Percentiles rank a stretch among this genome's conserved stretches.
Conservation (phyloP, 352 stramenopile species). For the Globisporangium okanoganense region DNA sequence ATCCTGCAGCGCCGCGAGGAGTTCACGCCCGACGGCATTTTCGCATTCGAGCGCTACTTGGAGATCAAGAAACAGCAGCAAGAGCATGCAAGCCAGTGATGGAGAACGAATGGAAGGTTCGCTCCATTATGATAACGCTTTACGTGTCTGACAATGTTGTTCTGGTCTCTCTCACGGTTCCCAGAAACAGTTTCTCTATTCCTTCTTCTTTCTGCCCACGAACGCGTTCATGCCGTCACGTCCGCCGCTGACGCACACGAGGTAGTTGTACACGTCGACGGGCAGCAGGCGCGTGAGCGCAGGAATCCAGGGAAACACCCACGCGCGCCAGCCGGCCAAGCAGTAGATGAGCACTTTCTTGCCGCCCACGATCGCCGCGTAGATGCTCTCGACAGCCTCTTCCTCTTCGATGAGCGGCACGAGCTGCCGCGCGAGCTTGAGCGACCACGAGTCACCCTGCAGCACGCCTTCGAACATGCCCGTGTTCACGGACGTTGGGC, state of each 20-base stretch:
- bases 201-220: slow-evolving; percentile 23
- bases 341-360: slow-evolving; percentile 70
- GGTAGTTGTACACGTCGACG: slow-evolving; percentile 39
- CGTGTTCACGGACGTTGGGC: slow-evolving; percentile 63
- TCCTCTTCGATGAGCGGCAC: slow-evolving; percentile 47
- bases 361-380: slow-evolving; percentile 41
- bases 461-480: slow-evolving; percentile 75
- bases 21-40: slow-evolving; percentile 82
- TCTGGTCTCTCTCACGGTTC: neutral
- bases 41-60: slow-evolving; percentile 75
- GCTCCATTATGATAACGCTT: neutral
- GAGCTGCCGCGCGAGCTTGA: slow-evolving; percentile 32
- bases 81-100: neutral
- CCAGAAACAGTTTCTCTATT: neutral
- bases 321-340: slow-evolving; percentile 45
- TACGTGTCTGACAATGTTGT: too few species aligned
- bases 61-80: neutral
- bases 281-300: slow-evolving; percentile 51
- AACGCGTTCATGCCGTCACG: slow-evolving; percentile 78
- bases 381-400: slow-evolving; percentile 50
- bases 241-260: slow-evolving; percentile 58
- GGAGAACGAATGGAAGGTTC: neutral
- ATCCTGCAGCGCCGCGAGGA: slow-evolving; percentile 52
- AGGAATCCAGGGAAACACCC: slow-evolving; percentile 48
- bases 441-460: slow-evolving; percentile 29